Evolutionary conservation across 768 basidiomycete species (phyloP).

Genomic region (Leccinum fibrillosum): DNA sequence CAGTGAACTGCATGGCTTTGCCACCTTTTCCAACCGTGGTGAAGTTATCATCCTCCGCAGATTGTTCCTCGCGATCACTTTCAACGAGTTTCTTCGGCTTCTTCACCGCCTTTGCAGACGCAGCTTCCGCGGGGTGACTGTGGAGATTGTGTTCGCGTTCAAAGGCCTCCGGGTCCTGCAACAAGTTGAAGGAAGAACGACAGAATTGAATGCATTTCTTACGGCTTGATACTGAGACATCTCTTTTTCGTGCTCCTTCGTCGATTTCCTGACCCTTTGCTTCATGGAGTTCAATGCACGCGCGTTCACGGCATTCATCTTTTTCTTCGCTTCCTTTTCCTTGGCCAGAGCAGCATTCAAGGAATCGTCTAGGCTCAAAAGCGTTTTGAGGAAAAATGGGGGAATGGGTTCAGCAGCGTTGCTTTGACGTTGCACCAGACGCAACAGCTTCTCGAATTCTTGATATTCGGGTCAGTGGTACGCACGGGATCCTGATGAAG

Average conservation of each 20-base stretch:
- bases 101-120: constrained; percentile 35
- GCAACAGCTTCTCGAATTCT: constrained; percentile 96
- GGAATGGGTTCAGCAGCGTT: constrained; percentile 85
- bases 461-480: constrained; percentile 11
- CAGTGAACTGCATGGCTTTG: constrained; percentile 73
- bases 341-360: constrained; percentile 71
- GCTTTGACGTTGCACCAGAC: constrained; percentile 85
- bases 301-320: constrained; percentile 92
- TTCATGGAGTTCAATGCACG: constrained; percentile 97
- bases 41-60: constrained; percentile 59
- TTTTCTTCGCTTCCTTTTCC: constrained; percentile 91
- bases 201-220: constrained; percentile 17
- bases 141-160: constrained; percentile 67
- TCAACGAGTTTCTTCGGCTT: constrained; percentile 34
- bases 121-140: constrained; percentile 44
- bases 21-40: constrained; percentile 91
- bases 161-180: constrained; percentile 85
- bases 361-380: constrained; percentile 71
- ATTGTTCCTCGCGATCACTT: constrained; percentile 40
- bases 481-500: neutral
- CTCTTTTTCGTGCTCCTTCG: constrained; percentile 84
- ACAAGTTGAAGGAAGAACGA: constrained; percentile 1
- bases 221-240: constrained; percentile 79
- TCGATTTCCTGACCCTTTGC: constrained; percentile 90
- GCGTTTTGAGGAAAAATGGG: constrained; percentile 77